Evolutionary conservation across 805 yeast genomes (phyloP), one percentile per base, ranked within the genome.

Genomic region (Saccharomycopsis fodiens): DNA sequence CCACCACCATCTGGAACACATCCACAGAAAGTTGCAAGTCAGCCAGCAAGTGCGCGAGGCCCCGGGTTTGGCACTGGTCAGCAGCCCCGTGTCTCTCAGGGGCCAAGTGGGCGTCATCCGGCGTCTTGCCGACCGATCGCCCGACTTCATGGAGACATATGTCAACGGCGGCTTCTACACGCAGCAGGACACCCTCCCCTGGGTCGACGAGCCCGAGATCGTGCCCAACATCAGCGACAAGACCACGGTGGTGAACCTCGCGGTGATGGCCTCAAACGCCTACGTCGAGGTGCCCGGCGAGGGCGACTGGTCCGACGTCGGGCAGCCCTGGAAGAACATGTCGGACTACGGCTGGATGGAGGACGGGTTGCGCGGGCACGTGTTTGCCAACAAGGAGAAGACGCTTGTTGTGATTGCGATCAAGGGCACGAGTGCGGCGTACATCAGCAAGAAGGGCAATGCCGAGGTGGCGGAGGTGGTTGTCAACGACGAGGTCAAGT

Each of bases 401-500:
- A 59, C 72, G 7, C 65, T 73, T 0, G 85, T 86, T 13, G 82
- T 93, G 1, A 74, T 93, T 25, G 78, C 95, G 0, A 69, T 87
- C 47, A 93, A 93, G 61, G 98, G 98, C 1, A 91, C 98, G 1
- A 78, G 89, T 41, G 95, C 97, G 0, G 85, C 88, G 0, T 78
- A 81, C 3, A 57, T 82, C 10, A 74, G 76, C 38, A 55, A 59
- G 3, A 29, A 35, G 23, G 23, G 21, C 4, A 31, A 15, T 5
- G 42, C 21, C n/a, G 15, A 29, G 37, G 12, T 17, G 16, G 17
- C 15, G 19, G 35, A 20, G 5, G 37, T 44, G 44, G 39, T 15
- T n/a, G 44, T 36, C 29, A 20, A 22, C 15, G 35, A 8, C 17
- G 12, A 29, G 7, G 31, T 13, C 8, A 39, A 39, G 16, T 13